Base-by-base conservation (phyloP, 1,284 basidiomycete genomes). In the Microbotryum saponariae region DNA sequence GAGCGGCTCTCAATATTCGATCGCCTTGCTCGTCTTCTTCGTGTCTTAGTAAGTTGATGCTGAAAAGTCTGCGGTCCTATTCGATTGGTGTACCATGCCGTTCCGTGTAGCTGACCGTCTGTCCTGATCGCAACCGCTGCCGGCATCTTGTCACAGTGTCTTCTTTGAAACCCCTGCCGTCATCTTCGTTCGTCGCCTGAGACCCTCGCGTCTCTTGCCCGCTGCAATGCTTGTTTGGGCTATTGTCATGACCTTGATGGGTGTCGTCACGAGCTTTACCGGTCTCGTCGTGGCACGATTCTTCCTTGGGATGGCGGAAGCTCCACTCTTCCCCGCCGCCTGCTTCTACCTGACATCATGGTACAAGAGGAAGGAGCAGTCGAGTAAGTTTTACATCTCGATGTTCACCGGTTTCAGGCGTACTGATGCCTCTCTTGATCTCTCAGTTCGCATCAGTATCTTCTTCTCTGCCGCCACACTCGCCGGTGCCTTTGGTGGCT, bases 401-500 rank as follows among this genome's bases (percentile, higher is more conserved):
- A 27, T 5, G 27, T 27, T 27, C 27, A 27, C 5, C 27, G 27
- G 27, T 27, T 27, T 27, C 27, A 27, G 27, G 27, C 27, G 27
- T 31, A 31, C 31, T 31, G 31, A 31, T 31, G 2, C 31, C 31
- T 8, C 9, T 31, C 31, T 31, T 8, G 31, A 31, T 31, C 27
- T 27, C 27, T 27, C 72, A 51, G 73, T 76, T 44, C 73, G 78
- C 1, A 76, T 76, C 51, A 71, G 76, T 16, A 67, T 79, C 51
- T 79, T 79, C 74, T 79, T 79, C 63, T 75, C 74, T 6, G 75
- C 77, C 6, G 78, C 78, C 1, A 78, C 78, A 0, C 66, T 78
- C 18, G 20, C 25, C 6, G 52, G 52, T 10, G 58, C 58, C 6
- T 60, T 60, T 23, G 67, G 67, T 5, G 67, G 67, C 3, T 18